These are phyloP conservation scores for Colletotrichum tropicale DNA, from an alignment of 2,329 filamentous ascomycete genomes.

Conservation along the genomic window DNA sequence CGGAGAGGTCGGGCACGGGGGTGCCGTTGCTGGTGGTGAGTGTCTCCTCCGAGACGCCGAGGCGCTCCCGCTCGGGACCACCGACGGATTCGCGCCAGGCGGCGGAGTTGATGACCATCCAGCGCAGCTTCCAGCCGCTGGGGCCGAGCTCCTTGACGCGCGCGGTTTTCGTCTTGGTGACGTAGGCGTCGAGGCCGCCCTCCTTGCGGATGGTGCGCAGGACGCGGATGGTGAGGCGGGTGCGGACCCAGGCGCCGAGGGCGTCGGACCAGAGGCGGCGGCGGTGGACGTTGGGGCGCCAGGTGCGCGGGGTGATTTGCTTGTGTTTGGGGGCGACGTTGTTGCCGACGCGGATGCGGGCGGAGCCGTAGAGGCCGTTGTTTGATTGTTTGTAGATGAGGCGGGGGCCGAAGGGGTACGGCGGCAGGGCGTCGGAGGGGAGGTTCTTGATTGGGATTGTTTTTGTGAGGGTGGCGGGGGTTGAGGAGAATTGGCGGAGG, in stretches of 20 bases:
- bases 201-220: conserved; percentile 79
- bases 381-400: conserved; percentile 81
- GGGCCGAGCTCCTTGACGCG: conserved; percentile 87
- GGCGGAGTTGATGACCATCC: conserved; percentile 83
- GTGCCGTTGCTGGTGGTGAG: conserved; percentile 26
- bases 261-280: conserved; percentile 71
- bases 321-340: conserved; percentile 71
- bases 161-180: conserved; percentile 78
- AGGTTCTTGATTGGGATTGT: conserved; percentile 49
- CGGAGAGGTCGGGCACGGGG: conserved; percentile 31
- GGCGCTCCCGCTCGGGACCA: conserved; percentile 59
- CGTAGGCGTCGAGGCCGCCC: conserved; percentile 90
- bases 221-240: conserved; percentile 73
- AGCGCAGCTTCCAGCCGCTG: conserved; percentile 88
- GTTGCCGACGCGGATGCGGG: conserved; percentile 80
- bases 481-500: conserved; percentile 38
- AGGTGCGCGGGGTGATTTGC: conserved; percentile 73
- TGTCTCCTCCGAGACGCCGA: conserved; percentile 61
- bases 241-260: conserved; percentile 67
- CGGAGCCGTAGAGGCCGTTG: conserved; percentile 72
- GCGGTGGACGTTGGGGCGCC: conserved; percentile 76
- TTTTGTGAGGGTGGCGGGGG: conserved; percentile 37
- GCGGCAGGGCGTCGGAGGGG: conserved; percentile 56
- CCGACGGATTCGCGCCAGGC: conserved; percentile 68
- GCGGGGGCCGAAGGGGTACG: conserved; percentile 76